Percentiles rank a stretch among this genome's conserved stretches.
Evolutionary conservation across 2,329 filamentous ascomycete species (phyloP).

Genomic region (Sclerotinia nivalis): DNA sequence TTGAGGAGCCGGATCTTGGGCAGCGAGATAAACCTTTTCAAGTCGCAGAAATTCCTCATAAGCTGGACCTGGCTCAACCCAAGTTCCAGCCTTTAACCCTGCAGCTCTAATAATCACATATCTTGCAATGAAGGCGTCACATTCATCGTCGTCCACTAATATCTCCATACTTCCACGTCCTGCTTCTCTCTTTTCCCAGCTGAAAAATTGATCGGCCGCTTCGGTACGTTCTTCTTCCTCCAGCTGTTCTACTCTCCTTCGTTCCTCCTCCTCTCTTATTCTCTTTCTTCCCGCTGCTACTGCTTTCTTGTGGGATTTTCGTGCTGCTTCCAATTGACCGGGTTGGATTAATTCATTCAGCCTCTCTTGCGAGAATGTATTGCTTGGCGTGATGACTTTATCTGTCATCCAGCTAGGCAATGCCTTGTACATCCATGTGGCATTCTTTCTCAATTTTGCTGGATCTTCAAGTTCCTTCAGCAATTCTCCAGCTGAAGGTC

Average conservation of each 20-base stretch:
- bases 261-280: too few relatives aligned
- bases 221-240: too few relatives aligned
- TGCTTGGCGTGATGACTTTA: too few relatives aligned
- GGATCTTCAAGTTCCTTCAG: not conserved
- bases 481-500: slow-evolving; percentile 7
- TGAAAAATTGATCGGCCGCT: not conserved
- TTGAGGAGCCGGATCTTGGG: not conserved
- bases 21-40: not conserved
- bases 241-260: accelerated
- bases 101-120: not conserved
- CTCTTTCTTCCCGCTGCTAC: not conserved
- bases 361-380: not conserved
- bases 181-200: not conserved
- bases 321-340: not conserved
- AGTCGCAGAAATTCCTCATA: not conserved
- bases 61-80: slow-evolving; percentile 1
- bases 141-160: accelerated
- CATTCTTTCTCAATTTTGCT: not conserved
- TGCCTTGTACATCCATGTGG: not conserved
- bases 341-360: not conserved
- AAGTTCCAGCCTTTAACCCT: not conserved
- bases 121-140: not conserved
- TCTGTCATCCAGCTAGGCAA: slow-evolving; percentile 3
- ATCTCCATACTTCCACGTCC: accelerated
- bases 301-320: not conserved